A percentile compares a stretch with the other conserved stretches of the same genome.
These are phyloP conservation scores for Limtongia smithiae DNA, from an alignment of 805 yeast species.

Conservation along the genomic window DNA sequence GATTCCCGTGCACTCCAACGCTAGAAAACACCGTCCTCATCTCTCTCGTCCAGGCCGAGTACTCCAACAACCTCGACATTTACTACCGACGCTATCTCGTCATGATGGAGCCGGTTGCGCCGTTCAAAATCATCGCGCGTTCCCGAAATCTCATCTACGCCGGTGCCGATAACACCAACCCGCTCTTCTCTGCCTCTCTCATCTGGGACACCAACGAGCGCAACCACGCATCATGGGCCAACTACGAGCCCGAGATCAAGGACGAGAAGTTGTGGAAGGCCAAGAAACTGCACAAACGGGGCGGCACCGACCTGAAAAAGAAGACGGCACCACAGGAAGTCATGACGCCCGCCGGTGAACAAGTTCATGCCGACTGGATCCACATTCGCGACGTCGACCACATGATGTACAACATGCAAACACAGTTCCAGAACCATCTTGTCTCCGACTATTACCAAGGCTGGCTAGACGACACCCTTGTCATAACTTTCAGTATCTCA, in stretches of 20 bases:
- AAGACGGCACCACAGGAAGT: too few species aligned
- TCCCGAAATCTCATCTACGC: conserved; percentile 20
- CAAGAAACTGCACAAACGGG: too few species aligned
- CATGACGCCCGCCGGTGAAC: too few species aligned
- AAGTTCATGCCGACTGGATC: not conserved
- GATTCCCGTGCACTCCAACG: conserved; percentile 25
- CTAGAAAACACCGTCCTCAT: conserved; percentile 23
- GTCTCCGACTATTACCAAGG: conserved; percentile 10
- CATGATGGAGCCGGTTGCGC: conserved; percentile 23
- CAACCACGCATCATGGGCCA: conserved; percentile 7
- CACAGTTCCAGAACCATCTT: not conserved
- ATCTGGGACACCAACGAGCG: conserved; percentile 20
- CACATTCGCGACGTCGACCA: not conserved
- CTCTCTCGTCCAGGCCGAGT: conserved; percentile 19
- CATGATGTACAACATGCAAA: not conserved
- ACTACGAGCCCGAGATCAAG: not conserved
- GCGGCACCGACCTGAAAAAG: too few species aligned
- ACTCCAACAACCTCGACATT: conserved; percentile 2
- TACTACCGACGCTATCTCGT: conserved; percentile 17
- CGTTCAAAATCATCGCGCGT: conserved; percentile 20
- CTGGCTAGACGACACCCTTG: conserved; percentile 12
- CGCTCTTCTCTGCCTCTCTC: conserved; percentile 19
- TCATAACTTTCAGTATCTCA: conserved; percentile 6
- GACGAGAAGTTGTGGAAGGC: not conserved
- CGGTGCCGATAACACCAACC: conserved; percentile 13